Evolutionary conservation across 2,329 filamentous ascomycete genomes (phyloP).

Genomic region (Penicillium griseofulvum): DNA sequence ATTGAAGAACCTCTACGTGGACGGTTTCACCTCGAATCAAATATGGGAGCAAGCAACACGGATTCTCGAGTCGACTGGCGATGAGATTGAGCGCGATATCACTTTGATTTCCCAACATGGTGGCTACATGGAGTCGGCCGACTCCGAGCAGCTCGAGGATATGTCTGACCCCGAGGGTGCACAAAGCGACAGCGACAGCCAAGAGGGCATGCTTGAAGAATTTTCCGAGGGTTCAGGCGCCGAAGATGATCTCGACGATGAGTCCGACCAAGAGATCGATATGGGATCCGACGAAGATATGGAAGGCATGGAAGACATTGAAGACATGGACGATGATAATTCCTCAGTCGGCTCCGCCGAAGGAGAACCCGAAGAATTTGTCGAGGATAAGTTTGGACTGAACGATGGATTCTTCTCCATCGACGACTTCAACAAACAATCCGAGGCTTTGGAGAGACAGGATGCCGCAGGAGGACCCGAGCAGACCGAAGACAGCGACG

Average conservation of each 20-base stretch:
- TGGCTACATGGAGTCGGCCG: slow-evolving; percentile 9
- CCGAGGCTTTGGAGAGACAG: slow-evolving; percentile 82
- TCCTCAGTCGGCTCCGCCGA: slow-evolving; percentile 24
- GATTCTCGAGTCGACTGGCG: slow-evolving; percentile 67
- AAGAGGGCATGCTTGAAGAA: slow-evolving; percentile 14
- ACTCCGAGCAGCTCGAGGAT: slow-evolving; percentile 8
- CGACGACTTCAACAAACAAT: slow-evolving; percentile 93
- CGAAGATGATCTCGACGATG: slow-evolving; percentile 18
- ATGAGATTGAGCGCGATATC: slow-evolving; percentile 53
- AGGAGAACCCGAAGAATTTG: slow-evolving; percentile 53
- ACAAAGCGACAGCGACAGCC: slow-evolving; percentile 18
- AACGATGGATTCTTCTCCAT: slow-evolving; percentile 99
- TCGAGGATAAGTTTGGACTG: slow-evolving; percentile 75
- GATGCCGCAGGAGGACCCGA: slow-evolving; percentile 74
- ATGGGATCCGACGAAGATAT: slow-evolving; percentile 6
- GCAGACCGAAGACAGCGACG: slow-evolving; percentile 72
- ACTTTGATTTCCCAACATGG: slow-evolving; percentile 32
- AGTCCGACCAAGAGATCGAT: slow-evolving; percentile 10
- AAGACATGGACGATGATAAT: slow-evolving; percentile 8
- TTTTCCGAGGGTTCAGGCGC: slow-evolving; percentile 10
- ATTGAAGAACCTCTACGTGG: slow-evolving; percentile 76
- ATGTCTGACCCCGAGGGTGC: slow-evolving; percentile 13
- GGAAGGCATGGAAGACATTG: slow-evolving; percentile 8
- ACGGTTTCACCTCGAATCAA: slow-evolving; percentile 84
- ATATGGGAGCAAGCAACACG: slow-evolving; percentile 91